A percentile compares a stretch with the other conserved stretches of the same genome.
Evolutionary conservation across 495 filamentous ascomycete species (phyloP).

Genomic region (Hamigera avellanea): DNA sequence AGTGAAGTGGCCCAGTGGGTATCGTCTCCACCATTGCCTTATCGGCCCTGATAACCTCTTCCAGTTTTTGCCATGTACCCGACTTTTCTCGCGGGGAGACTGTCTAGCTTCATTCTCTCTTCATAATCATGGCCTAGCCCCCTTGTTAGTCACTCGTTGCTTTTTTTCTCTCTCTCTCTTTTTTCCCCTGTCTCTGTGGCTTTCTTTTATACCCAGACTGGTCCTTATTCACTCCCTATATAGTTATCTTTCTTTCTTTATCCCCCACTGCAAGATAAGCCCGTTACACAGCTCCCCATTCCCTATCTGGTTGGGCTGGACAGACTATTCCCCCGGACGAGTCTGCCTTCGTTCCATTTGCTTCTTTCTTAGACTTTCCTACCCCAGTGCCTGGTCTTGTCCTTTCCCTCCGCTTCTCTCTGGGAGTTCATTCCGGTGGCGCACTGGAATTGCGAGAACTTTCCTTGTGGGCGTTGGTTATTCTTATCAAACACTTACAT

Average conservation of each 20-base stretch:
- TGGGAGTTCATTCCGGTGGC: constrained; percentile 1
- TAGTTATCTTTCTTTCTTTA: background rate
- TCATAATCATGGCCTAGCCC: background rate
- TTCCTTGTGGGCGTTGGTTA: background rate
- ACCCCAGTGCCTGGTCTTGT: background rate
- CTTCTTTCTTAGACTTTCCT: too few relatives aligned
- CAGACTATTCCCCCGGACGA: background rate
- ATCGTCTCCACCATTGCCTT: too few relatives aligned
- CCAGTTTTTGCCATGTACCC: too few relatives aligned
- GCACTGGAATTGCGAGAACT: background rate
- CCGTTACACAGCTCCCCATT: background rate
- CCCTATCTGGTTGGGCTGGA: background rate
- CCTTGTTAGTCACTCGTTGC: background rate
- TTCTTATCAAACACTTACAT: background rate
- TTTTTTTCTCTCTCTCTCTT: background rate
- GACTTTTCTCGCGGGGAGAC: too few relatives aligned
- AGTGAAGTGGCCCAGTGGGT: too few relatives aligned
- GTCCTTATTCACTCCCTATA: too few relatives aligned
- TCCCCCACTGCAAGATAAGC: constrained; percentile 1
- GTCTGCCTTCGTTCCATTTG: background rate
- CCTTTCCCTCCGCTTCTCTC: background rate
- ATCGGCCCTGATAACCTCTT: too few relatives aligned
- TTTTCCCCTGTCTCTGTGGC: too few relatives aligned
- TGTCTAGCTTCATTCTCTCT: background rate
- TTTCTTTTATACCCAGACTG: too few relatives aligned